Evolutionary conservation across 192 early-diverging fungal genomes (phyloP), one percentile per base, ranked within the genome.

Genomic region (Funneliformis geosporum): DNA sequence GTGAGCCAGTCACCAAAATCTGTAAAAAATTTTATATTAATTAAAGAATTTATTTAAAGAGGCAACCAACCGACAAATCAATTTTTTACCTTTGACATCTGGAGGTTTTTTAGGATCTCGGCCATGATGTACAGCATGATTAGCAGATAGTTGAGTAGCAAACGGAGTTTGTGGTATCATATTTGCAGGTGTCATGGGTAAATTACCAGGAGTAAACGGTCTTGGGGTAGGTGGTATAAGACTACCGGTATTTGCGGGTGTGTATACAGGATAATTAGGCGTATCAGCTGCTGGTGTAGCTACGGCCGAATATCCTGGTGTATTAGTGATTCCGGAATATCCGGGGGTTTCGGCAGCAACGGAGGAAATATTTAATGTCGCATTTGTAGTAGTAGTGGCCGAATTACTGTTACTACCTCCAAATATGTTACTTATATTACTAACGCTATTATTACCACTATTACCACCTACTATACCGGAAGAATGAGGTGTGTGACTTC

Each of bases 401-500:
- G 33, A 33, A 33, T 1, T 78, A 81, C 62, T 62, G 18, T 14
- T 42, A 42, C 33, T 8, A 70, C 33, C 12, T 1, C 40, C 42
- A 4, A 40, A 40, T n/a, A 42, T 42, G n/a, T 28, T 27, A 40
- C 68, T 70, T 70, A 27, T 40, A 18, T 3, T 27, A 70, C 83
- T 83, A 78, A 79, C 82, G 5, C 67, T 84, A 71, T 81, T 87
- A 78, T 74, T 86, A 28, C 85, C 89, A 21, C 91, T 91, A 12
- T 91, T 92, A 40, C 85, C 73, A 61, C 78, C 73, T 28, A 70
- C 81, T 61, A 79, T 80, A 69, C 76, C 82, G 75, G 80, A 84
- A 2, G 81, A 75, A 55, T 55, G 50, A 23, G 91, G 93, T 1
- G 93, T 92, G 39, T 88, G 84, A 61, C 83, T 80, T 47, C 88